phyloP scores from a whole-genome alignment of 2,329 filamentous ascomycete genomes.

The Epichloe festucae region DNA sequence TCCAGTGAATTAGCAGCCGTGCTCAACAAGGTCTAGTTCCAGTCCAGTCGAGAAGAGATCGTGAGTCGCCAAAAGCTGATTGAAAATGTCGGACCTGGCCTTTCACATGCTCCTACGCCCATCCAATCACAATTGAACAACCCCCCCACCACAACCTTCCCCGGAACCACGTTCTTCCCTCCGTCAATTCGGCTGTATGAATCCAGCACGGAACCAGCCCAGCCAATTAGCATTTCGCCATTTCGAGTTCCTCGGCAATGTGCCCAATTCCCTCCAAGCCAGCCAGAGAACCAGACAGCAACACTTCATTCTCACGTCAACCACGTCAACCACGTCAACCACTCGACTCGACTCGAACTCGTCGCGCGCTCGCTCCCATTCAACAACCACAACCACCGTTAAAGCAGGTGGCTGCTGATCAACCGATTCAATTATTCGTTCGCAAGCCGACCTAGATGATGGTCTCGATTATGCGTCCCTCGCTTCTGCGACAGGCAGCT shows the following conservation, averaged over 20 bases:
- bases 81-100: neutral
- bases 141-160: neutral
- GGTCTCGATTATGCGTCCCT: conserved; percentile 43
- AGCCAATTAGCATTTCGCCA: conserved; percentile 32
- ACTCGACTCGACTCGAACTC: neutral
- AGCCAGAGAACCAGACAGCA: neutral
- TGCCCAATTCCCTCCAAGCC: conserved; percentile 9
- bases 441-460: conserved; percentile 20
- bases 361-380: neutral
- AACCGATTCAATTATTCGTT: neutral
- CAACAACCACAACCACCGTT: neutral
- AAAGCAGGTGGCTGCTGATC: neutral
- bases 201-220: conserved; percentile 12
- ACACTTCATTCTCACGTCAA: neutral
- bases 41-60: neutral
- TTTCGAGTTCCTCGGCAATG: conserved; percentile 41
- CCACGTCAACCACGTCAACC: neutral
- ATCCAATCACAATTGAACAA: conserved; percentile 16
- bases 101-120: conserved; percentile 13
- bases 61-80: neutral
- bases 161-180: conserved; percentile 17
- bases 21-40: neutral
- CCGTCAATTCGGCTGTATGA: conserved; percentile 14
- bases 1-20: neutral
- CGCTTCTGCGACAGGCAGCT: conserved; percentile 40